Conservation (phyloP, 257 asterid genomes). For the Solanum medicagineum region DNA sequence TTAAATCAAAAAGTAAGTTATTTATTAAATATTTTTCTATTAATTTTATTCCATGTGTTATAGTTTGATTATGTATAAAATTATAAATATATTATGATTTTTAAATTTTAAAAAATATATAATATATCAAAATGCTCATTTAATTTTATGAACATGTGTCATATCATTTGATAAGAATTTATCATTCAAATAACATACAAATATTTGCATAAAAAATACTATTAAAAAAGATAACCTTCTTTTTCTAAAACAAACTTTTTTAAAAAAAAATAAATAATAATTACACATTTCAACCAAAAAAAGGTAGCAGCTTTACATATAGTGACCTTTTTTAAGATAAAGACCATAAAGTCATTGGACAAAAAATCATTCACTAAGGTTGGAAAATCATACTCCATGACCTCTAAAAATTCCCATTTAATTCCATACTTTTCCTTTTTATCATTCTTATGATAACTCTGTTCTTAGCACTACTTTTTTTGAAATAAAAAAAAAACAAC, state of each 20-base stretch:
- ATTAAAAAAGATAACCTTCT: not conserved
- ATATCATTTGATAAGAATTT: not conserved
- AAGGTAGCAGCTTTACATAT: not conserved
- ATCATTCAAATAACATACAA: not conserved
- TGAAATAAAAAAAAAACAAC: not conserved
- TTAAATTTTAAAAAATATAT: not conserved
- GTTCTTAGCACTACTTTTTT: not conserved
- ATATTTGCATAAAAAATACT: not conserved
- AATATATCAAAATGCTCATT: not conserved
- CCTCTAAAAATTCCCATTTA: not conserved
- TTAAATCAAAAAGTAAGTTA: not conserved
- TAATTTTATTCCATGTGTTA: not conserved
- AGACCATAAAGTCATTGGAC: not conserved
- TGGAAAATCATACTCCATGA: not conserved
- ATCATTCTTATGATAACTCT: not conserved
- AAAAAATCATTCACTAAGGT: not conserved
- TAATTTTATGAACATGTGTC: not conserved
- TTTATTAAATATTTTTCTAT: not conserved
- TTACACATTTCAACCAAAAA: not conserved
- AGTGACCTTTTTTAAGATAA: not conserved
- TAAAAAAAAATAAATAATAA: not conserved
- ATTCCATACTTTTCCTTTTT: not conserved
- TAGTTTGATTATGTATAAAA: not conserved
- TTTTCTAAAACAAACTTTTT: too few species aligned
- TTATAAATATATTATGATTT: not conserved